Percentiles rank a stretch among this genome's conserved stretches.
These are phyloP conservation scores for Theobroma cacao DNA, from an alignment of 345 rosid species.

Conservation along the genomic window DNA sequence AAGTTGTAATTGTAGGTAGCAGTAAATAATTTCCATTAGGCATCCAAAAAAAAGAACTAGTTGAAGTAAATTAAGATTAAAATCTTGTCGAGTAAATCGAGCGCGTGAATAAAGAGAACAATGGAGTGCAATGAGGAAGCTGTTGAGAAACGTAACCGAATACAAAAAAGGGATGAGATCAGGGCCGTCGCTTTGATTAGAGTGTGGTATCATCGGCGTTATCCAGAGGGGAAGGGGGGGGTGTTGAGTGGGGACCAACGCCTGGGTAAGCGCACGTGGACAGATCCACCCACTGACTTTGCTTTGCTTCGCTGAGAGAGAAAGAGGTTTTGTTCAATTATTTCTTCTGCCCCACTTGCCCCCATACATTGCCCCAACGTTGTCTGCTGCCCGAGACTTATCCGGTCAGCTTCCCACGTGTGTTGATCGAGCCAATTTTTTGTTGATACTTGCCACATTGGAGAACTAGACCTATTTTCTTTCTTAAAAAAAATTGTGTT, in stretches of 20 bases:
- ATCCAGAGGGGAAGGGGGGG: background rate
- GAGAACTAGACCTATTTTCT: background rate
- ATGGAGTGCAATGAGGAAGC: background rate
- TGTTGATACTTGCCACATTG: background rate
- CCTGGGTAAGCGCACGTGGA: slow-evolving; percentile 3
- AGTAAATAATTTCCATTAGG: background rate
- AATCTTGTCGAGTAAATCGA: background rate
- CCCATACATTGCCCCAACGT: slow-evolving; percentile 19
- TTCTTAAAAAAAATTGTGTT: too few species aligned
- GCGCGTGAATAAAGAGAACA: background rate
- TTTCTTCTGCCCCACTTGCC: slow-evolving; percentile 12
- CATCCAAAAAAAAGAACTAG: slow-evolving; percentile 9
- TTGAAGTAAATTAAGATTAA: background rate
- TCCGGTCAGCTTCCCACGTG: slow-evolving; percentile 24
- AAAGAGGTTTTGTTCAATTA: background rate
- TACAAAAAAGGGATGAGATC: background rate
- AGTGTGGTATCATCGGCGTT: background rate
- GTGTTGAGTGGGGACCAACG: background rate
- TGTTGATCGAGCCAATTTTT: background rate
- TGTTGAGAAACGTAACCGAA: slow-evolving; percentile 14
- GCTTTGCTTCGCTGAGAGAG: background rate
- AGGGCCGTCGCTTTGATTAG: background rate
- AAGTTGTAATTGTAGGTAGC: too few species aligned
- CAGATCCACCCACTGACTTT: slow-evolving; percentile 8
- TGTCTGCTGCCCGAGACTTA: slow-evolving; percentile 34